These are phyloP conservation scores for Cytidiella melzeri DNA, from an alignment of 768 basidiomycete species.

Conservation along the genomic window DNA sequence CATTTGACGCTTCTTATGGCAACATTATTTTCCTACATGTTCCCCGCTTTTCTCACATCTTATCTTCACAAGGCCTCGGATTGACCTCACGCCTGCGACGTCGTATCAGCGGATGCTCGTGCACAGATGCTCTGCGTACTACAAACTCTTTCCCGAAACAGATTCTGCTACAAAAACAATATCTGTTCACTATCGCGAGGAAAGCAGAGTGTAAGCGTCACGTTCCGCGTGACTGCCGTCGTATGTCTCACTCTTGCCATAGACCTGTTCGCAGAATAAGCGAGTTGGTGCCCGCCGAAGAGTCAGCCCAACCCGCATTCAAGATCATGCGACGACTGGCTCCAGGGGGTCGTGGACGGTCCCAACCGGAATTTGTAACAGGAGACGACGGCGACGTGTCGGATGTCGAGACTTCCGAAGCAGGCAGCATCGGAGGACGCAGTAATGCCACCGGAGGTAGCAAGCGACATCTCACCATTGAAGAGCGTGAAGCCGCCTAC, in stretches of 20 bases:
- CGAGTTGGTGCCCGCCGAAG: slow-evolving; percentile 75
- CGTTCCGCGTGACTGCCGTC: background rate
- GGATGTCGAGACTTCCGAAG: slow-evolving; percentile 73
- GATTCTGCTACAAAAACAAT: slow-evolving; percentile 63
- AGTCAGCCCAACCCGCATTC: slow-evolving; percentile 65
- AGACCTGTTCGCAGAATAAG: slow-evolving; percentile 67
- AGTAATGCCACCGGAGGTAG: slow-evolving; percentile 53
- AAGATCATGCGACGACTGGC: slow-evolving; percentile 78
- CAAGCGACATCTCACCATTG: slow-evolving; percentile 74
- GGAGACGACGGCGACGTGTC: slow-evolving; percentile 76
- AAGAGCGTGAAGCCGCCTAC: slow-evolving; percentile 86
- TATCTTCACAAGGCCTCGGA: slow-evolving; percentile 41
- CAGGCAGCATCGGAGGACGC: slow-evolving; percentile 68
- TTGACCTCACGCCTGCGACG: slow-evolving; percentile 64
- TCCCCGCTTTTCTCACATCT: slow-evolving; percentile 5
- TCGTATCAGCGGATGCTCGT: slow-evolving; percentile 83
- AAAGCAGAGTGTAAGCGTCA: slow-evolving; percentile 73
- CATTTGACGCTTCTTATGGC: background rate
- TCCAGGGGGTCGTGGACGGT: slow-evolving; percentile 51
- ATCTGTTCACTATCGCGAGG: slow-evolving; percentile 45
- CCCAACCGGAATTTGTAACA: slow-evolving; percentile 66
- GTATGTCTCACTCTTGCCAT: slow-evolving; percentile 16
- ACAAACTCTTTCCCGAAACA: slow-evolving; percentile 65
- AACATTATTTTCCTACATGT: slow-evolving; percentile 4
- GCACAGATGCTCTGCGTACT: slow-evolving; percentile 80